Percentiles rank a stretch among this genome's conserved stretches.
phyloP scores from a whole-genome alignment of 768 basidiomycete species.

The Megacollybia marginata region DNA sequence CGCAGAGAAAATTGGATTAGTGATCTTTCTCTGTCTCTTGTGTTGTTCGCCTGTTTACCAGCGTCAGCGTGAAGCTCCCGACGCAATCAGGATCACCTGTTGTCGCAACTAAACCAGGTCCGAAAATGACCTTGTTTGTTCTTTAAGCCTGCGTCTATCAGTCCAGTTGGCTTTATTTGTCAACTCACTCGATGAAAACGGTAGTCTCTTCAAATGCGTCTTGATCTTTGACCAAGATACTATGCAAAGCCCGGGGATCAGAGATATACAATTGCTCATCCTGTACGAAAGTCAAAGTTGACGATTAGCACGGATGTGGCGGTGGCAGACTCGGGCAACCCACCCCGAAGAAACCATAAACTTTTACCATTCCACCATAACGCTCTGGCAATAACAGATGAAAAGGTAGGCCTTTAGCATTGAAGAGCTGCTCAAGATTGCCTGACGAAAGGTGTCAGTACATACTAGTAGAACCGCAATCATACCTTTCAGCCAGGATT shows the following conservation, averaged over 20 bases:
- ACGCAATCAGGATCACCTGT: conserved; percentile 16
- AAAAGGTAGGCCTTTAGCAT: conserved; percentile 32
- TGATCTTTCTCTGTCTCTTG: conserved; percentile 40
- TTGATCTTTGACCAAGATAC: conserved; percentile 40
- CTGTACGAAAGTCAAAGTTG: conserved; percentile 14
- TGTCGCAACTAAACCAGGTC: conserved; percentile 37
- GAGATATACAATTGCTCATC: conserved; percentile 42
- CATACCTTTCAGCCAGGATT: conserved; percentile 28
- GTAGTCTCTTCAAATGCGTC: conserved; percentile 39
- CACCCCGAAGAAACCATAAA: conserved; percentile 42
- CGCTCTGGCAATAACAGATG: conserved; percentile 28
- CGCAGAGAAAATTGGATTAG: conserved; percentile 39
- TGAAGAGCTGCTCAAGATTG: conserved; percentile 36
- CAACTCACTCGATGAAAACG: conserved; percentile 34
- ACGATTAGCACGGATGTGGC: background rate
- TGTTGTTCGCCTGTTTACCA: conserved; percentile 30
- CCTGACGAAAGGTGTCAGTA: conserved; percentile 15
- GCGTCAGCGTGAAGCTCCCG: background rate
- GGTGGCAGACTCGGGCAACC: conserved; percentile 5
- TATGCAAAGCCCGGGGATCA: conserved; percentile 42
- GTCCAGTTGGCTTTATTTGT: background rate
- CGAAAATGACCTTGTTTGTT: conserved; percentile 38
- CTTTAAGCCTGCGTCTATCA: conserved; percentile 17
- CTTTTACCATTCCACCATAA: conserved; percentile 37
- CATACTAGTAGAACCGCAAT: background rate